Evolutionary conservation across 2,329 filamentous ascomycete genomes (phyloP).

Genomic region (Fusarium tuaranense): DNA sequence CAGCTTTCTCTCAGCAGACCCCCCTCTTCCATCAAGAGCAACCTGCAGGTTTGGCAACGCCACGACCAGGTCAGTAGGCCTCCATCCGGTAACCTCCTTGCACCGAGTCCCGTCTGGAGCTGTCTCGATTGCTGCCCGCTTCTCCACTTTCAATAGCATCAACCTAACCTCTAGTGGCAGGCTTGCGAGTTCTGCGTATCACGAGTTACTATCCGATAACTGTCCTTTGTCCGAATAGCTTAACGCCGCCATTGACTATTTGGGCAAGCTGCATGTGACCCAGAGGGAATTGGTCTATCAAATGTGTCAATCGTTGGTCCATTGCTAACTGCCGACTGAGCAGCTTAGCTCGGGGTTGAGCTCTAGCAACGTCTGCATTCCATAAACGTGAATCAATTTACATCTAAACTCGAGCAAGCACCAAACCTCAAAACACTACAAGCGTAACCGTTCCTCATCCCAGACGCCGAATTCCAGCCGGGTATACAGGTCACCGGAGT

Average conservation of each 20-base stretch:
- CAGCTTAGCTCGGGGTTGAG: background rate
- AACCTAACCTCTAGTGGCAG: conserved; percentile 16
- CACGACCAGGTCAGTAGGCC: background rate
- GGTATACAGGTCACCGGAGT: conserved; percentile 44
- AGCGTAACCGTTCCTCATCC: conserved; percentile 44
- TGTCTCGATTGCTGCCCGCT: conserved; percentile 5
- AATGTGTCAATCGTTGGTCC: background rate
- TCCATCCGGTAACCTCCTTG: background rate
- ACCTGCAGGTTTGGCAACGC: background rate
- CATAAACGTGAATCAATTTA: conserved; percentile 20
- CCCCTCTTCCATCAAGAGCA: background rate
- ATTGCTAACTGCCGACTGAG: background rate
- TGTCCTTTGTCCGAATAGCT: conserved; percentile 12
- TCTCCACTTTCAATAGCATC: conserved; percentile 2
- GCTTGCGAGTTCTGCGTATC: conserved; percentile 20
- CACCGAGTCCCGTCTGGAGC: background rate
- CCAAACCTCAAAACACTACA: conserved; percentile 33
- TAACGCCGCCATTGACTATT: conserved; percentile 26
- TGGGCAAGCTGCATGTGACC: conserved; percentile 13
- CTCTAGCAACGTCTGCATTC: background rate
- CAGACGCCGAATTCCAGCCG: conserved; percentile 47
- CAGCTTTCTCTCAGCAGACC: background rate
- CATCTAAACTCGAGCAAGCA: conserved; percentile 34
- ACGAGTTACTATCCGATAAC: conserved; percentile 7
- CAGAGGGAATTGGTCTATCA: background rate